Evolutionary conservation across 257 asterid species (phyloP).

Genomic region (Solanum medicagineum): DNA sequence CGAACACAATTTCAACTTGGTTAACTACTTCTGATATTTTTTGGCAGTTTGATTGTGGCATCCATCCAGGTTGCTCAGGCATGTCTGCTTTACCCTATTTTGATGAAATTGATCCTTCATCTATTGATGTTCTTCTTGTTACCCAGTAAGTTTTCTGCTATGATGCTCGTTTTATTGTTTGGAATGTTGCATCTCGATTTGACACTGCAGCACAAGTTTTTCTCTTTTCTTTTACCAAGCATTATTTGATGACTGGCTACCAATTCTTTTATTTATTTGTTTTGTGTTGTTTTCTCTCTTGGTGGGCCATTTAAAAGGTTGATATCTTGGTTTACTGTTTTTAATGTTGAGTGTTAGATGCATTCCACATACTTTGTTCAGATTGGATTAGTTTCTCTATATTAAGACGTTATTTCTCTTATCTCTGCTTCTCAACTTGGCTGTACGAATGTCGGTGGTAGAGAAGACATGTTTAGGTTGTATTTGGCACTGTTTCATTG

Average conservation of each 20-base stretch:
- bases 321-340: background rate
- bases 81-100: conserved; percentile 98
- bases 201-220: background rate
- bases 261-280: background rate
- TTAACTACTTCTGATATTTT: background rate
- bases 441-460: background rate
- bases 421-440: background rate
- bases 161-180: background rate
- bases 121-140: conserved; percentile 76
- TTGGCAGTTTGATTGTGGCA: conserved; percentile 87
- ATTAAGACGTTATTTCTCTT: background rate
- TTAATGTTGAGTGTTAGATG: background rate
- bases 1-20: background rate
- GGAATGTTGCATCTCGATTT: background rate
- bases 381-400: background rate
- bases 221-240: background rate
- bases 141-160: conserved; percentile 52
- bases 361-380: background rate
- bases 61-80: conserved; percentile 93
- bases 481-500: background rate
- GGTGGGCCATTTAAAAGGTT: background rate
- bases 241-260: background rate
- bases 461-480: background rate
- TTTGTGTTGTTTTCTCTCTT: background rate
- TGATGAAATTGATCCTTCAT: conserved; percentile 87